These are phyloP conservation scores for Hordeum pubiflorum DNA, from an alignment of 202 grass and related monocot genomes.

Conservation along the genomic window DNA sequence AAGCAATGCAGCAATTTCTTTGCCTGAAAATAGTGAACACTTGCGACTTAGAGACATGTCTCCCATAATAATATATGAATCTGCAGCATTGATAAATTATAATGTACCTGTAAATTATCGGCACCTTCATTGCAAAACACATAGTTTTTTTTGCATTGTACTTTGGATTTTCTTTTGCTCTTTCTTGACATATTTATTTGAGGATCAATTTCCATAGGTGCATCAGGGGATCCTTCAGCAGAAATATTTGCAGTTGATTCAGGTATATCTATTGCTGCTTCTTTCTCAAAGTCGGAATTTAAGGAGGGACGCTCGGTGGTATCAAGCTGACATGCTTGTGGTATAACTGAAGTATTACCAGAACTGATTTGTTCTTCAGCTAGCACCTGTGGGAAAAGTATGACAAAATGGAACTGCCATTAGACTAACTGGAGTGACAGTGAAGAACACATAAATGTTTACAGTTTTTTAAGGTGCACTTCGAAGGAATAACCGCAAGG, in stretches of 20 bases:
- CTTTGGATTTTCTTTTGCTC: slow-evolving; percentile 36
- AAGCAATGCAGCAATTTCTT: slow-evolving; percentile 45
- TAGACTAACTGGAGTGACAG: slow-evolving; percentile 3
- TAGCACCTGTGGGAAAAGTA: slow-evolving; percentile 30
- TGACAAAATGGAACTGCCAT: neutral
- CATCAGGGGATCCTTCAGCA: neutral
- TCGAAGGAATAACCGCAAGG: slow-evolving; percentile 15
- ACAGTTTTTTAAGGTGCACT: slow-evolving; percentile 2
- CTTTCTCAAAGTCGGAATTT: slow-evolving; percentile 22
- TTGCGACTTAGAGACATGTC: slow-evolving; percentile 28
- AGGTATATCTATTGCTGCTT: neutral
- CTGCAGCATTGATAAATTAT: slow-evolving; percentile 6
- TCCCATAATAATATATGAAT: slow-evolving; percentile 6
- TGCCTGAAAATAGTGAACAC: slow-evolving; percentile 30
- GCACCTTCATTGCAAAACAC: slow-evolving; percentile 25
- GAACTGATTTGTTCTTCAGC: slow-evolving; percentile 25
- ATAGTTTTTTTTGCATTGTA: slow-evolving; percentile 23
- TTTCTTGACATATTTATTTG: slow-evolving; percentile 30
- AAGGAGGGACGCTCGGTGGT: slow-evolving; percentile 14
- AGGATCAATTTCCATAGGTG: slow-evolving; percentile 14
- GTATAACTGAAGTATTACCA: slow-evolving; percentile 27
- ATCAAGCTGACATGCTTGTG: slow-evolving; percentile 10
- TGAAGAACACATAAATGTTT: slow-evolving; percentile 11
- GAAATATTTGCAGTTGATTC: slow-evolving; percentile 33
- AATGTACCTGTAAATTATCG: slow-evolving; percentile 43